Evolutionary conservation across 345 rosid genomes (phyloP).

Genomic region (Adansonia digitata): DNA sequence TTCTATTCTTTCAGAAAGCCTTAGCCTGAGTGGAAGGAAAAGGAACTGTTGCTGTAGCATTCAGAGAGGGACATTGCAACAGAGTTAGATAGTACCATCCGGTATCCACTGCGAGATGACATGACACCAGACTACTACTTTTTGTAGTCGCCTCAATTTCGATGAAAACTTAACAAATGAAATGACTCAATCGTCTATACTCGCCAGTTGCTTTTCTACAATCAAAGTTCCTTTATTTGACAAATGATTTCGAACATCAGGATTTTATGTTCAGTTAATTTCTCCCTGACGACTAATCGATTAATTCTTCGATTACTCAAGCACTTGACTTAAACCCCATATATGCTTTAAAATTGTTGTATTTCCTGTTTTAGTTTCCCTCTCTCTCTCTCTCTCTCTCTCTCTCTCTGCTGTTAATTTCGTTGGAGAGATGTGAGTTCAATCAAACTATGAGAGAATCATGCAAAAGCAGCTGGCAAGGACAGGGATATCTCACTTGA

Average conservation of each 20-base stretch:
- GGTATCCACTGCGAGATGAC: background rate
- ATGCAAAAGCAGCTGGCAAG: background rate
- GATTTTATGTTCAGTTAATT: background rate
- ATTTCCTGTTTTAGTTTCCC: background rate
- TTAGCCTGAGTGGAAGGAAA: background rate
- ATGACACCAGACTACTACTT: background rate
- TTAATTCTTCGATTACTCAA: too few species aligned
- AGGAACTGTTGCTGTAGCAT: background rate
- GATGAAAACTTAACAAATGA: background rate
- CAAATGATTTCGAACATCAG: background rate
- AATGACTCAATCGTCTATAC: background rate
- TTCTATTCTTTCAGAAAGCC: too few species aligned
- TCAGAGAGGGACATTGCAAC: constrained; percentile 3
- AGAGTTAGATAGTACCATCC: too few species aligned
- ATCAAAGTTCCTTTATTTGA: background rate
- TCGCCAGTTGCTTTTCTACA: background rate
- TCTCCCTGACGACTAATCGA: background rate
- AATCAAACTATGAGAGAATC: background rate
- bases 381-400: background rate
- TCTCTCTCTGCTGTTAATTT: background rate
- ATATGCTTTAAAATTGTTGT: background rate
- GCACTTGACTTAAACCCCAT: background rate
- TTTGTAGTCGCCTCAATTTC: background rate
- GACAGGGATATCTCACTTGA: background rate
- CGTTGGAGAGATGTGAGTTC: background rate